Base-by-base conservation (phyloP, 2,329 filamentous ascomycete species). In the Alternaria viburni region DNA sequence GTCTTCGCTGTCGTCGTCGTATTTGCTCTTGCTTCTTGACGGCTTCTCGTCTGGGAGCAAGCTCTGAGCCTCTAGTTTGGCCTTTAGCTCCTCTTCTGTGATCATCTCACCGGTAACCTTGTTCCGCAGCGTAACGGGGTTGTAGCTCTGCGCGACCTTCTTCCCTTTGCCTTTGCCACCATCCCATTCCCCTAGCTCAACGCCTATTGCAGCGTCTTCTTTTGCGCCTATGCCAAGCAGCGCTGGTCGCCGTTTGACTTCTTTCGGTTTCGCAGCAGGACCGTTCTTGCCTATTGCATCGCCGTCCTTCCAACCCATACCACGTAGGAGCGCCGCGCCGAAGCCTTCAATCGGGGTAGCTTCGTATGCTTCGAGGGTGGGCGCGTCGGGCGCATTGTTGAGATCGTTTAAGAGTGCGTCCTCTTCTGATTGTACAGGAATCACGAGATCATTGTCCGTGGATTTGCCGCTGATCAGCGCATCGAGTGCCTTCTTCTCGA, bases 261-360 rank as follows among this genome's bases (percentile, higher is more conserved):
- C 83, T 66, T 88, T 90, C 36, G 89, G 84, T 69, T 91, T 91
- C 26, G 57, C 49, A 2, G 58, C 30, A 5, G 57, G 79, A 17
- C 80, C 79, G 25, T 80, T 80, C 58, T 86, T 79, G 81, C 90
- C 83, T 55, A 89, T 84, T 43, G 83, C 81, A 66, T 88, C 84
- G 17, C 86, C 88, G 67, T 89, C 88, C 74, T 97, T 93, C 94
- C 95, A 97, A 9, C 96, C 96, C 92, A 98, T 97, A 10, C 94
- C 93, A 30, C 94, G 89, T 36, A 99, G 85, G 67, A 98, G 85
- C 0, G 94, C 93, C 17, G 93, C 91, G 8, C 96, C 96, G 69
- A 98, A 99, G 72, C 97, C 93, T 70, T 97, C 95, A 15, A 98
- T 93, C 0, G 96, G 95, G 65, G 97, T 91, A 12, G 91, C 89